Evolutionary conservation across 2,329 filamentous ascomycete genomes (phyloP).

Genomic region (Sclerotinia trifoliorum): DNA sequence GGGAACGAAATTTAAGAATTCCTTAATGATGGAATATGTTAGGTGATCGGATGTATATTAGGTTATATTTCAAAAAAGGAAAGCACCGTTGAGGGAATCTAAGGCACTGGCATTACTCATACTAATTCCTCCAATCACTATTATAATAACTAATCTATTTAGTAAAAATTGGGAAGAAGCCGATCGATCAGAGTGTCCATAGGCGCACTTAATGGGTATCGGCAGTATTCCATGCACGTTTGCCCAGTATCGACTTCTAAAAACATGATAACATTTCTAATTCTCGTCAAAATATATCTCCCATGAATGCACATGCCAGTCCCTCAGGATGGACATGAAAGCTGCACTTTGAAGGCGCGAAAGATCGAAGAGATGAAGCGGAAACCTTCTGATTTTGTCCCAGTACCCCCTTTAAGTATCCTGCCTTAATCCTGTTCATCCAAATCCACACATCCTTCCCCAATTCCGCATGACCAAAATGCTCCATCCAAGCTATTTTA

Average conservation of each 20-base stretch:
- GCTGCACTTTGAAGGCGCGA: neutral
- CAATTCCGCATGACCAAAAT: neutral
- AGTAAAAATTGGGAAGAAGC: neutral
- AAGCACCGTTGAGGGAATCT: neutral
- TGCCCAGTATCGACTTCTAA: neutral
- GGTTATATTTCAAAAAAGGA: neutral
- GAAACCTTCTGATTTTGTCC: neutral
- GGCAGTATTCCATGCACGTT: neutral
- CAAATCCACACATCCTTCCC: neutral
- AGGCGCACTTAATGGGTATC: no score
- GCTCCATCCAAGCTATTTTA: neutral
- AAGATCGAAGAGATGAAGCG: neutral
- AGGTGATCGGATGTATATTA: conserved; percentile 16
- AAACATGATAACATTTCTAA: neutral
- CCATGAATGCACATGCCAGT: neutral
- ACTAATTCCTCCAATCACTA: neutral
- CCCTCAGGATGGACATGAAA: conserved; percentile 2
- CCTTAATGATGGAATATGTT: neutral
- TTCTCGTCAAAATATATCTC: neutral
- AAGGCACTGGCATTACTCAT: neutral
- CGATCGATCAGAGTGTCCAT: neutral
- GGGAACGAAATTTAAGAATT: neutral
- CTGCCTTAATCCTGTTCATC: neutral
- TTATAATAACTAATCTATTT: neutral
- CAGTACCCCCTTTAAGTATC: neutral